Evolutionary conservation across 768 basidiomycete species (phyloP), one percentile per base, ranked within the genome.

Genomic region (Termitomyces sp.): DNA sequence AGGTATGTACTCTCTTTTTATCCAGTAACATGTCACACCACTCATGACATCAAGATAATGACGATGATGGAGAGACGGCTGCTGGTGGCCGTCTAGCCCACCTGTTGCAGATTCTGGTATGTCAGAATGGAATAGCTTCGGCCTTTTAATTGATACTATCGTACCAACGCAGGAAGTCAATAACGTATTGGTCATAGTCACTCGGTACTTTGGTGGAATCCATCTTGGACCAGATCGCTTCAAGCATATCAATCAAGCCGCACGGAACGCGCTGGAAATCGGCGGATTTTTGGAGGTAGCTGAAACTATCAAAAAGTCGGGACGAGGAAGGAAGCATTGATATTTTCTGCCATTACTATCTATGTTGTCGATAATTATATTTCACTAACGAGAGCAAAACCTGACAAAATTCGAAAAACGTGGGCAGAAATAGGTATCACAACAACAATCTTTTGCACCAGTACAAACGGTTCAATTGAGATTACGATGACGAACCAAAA

Each of bases 201-300:
- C 95, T 4, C 86, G 96, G 41, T 96, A 93, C 74, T 98, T 91
- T 68, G 96, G 96, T 14, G 96, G 96, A 0, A 88, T 89, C 13
- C 90, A 92, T 61, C 79, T 99, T 1, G 95, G 93, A 3, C 87
- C 94, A 0, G 95, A 95, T 69, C 77, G 89, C 38, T 93, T 89
- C 73, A 90, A 91, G 69, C 93, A 96, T 66, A 98, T 99, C 71
- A 98, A 96, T 68, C 92, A 95, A 69, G 93, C 93, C 4, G 96
- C 95, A 1, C 82, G 96, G 23, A 91, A 93, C 66, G 95, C 95
- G 1, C 78, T 98, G 5, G 92, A 96, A 47, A 63, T 86, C 0
- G 96, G 91, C 10, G 95, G 95, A 0, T 93, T 98, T 69, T 73
- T 98, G 35, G 89, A 91, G 46, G 72, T 68, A 9, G 66, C 65